Evolutionary conservation across 1,139 yeast species (phyloP).

Genomic region (Candida tetrigidarum): DNA sequence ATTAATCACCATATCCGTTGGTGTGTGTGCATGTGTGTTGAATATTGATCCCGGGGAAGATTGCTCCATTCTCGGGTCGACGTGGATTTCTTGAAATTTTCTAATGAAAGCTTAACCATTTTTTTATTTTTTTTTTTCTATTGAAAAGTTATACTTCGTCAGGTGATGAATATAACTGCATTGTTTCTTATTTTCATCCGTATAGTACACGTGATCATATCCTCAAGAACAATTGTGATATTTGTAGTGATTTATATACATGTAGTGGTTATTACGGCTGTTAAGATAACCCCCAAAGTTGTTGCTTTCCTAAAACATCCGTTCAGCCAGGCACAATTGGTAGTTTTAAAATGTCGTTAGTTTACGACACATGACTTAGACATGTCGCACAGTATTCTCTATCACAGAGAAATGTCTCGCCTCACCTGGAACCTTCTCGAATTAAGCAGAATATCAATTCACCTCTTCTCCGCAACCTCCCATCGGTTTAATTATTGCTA

Average conservation of each 20-base stretch:
- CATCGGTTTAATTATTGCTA: neutral
- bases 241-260: no score
- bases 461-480: no score
- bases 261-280: no score
- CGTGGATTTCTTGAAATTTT: no score
- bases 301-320: neutral
- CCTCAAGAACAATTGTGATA: no score
- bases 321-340: neutral
- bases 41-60: constrained; percentile 10
- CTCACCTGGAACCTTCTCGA: constrained; percentile 11
- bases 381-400: neutral
- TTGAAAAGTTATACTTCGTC: neutral
- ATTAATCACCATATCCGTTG: no score
- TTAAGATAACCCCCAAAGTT: no score
- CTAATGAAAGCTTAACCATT: neutral
- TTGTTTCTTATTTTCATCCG: neutral
- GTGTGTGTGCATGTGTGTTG: no score
- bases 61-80: constrained; percentile 6
- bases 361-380: no score
- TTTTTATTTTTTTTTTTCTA: constrained; percentile 1
- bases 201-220: neutral
- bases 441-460: constrained; percentile 2
- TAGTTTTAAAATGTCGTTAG: neutral
- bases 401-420: constrained; percentile 4
- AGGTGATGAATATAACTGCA: constrained; percentile 4